These are phyloP conservation scores for Podaxis sp. DNA, from an alignment of 768 basidiomycete genomes.

Conservation along the genomic window DNA sequence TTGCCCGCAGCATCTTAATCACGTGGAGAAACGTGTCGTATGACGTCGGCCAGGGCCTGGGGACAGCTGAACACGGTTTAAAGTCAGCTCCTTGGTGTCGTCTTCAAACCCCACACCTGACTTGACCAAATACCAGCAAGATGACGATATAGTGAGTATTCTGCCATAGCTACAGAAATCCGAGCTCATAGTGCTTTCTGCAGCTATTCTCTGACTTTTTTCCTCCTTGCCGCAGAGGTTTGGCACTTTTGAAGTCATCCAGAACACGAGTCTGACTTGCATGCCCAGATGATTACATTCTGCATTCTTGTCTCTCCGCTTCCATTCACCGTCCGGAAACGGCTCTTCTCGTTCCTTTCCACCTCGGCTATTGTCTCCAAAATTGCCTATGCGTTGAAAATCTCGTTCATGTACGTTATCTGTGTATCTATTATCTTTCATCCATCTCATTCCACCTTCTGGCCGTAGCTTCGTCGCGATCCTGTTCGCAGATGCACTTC, in stretches of 20 bases:
- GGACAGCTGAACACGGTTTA: background rate
- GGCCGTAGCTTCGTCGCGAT: constrained; percentile 71
- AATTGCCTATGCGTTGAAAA: constrained; percentile 88
- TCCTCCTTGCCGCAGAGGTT: constrained; percentile 78
- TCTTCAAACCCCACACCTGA: background rate
- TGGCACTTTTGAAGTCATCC: constrained; percentile 2
- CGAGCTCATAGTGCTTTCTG: background rate
- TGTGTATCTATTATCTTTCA: constrained; percentile 5
- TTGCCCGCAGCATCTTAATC: background rate
- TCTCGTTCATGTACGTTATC: constrained; percentile 81
- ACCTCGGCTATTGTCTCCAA: constrained; percentile 75
- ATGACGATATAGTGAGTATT: constrained; percentile 20
- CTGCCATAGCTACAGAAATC: background rate
- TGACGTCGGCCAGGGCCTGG: background rate
- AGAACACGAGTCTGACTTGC: background rate
- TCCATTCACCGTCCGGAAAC: constrained; percentile 73
- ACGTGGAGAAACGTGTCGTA: constrained; percentile 12
- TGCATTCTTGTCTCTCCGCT: constrained; percentile 81
- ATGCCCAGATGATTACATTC: constrained; percentile 73
- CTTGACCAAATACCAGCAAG: background rate
- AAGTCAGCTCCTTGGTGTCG: background rate
- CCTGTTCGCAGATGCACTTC: constrained; percentile 88
- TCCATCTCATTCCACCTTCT: background rate
- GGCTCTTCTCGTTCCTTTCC: constrained; percentile 70
- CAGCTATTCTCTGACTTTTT: constrained; percentile 79